Evolutionary conservation across 2,329 filamentous ascomycete genomes (phyloP).

Genomic region (Botryotinia calthae): DNA sequence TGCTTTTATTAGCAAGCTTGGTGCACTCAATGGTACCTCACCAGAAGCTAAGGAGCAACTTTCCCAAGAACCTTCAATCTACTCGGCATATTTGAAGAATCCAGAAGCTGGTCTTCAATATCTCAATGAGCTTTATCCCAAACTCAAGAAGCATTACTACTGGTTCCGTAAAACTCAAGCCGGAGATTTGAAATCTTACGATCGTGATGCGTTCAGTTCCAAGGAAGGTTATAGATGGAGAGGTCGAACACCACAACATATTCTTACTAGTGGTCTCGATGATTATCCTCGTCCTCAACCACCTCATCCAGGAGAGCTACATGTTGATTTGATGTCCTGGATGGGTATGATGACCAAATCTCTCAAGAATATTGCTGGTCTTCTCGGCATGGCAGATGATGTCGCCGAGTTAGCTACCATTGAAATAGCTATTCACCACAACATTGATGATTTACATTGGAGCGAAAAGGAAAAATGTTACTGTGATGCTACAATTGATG

Average conservation of each 20-base stretch:
- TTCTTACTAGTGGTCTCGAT: conserved; percentile 89
- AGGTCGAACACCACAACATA: conserved; percentile 80
- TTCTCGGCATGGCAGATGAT: conserved; percentile 75
- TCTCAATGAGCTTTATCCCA: conserved; percentile 75
- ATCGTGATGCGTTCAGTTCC: conserved; percentile 81
- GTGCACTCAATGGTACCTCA: conserved; percentile 50
- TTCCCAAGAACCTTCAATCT: conserved; percentile 47
- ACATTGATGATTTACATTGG: conserved; percentile 95
- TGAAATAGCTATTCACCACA: conserved; percentile 74
- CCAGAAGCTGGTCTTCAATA: conserved; percentile 66
- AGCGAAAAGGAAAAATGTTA: conserved; percentile 75
- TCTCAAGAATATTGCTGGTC: conserved; percentile 74
- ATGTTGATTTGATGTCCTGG: conserved; percentile 93
- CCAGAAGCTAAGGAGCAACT: conserved; percentile 46
- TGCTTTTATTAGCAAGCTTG: conserved; percentile 75
- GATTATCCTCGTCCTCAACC: conserved; percentile 94
- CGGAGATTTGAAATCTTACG: conserved; percentile 88
- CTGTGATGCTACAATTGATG: conserved; percentile 93
- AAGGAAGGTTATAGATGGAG: conserved; percentile 96
- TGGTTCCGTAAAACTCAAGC: conserved; percentile 94
- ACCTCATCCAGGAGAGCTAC: conserved; percentile 91
- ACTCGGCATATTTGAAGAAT: conserved; percentile 65
- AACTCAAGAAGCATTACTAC: conserved; percentile 83
- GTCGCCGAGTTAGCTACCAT: conserved; percentile 68
- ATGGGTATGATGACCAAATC: conserved; percentile 93